Evolutionary conservation across 352 stramenopile species (phyloP), one percentile per base, ranked within the genome.

Genomic region (Detonula confervacea): DNA sequence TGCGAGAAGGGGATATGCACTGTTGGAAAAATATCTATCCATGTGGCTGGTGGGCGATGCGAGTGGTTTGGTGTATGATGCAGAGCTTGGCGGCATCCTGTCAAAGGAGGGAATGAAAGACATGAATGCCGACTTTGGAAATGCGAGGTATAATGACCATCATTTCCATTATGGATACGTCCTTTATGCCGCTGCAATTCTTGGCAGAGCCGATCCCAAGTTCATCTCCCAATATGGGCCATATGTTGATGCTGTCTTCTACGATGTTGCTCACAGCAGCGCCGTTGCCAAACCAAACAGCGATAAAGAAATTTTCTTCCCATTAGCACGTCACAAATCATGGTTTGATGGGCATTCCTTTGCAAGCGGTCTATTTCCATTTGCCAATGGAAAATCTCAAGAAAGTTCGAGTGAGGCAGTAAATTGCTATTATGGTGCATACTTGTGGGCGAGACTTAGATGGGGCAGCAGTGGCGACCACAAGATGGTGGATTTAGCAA

Each of bases 341-440:
- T 98, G 96, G 94, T 99, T 97, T 83, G 96, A 99, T 73, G 94
- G 95, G 24, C 74, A 82, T 27, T 81, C 67, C 29, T 98, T 97
- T 87, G 96, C 96, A 7, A 98, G 95, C 70, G 97, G 97, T 25
- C 84, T 98, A 25, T 98, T 98, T 86, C 90, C 91, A 56, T 92
- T 98, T 73, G 95, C 95, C 46, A 95, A 97, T 68, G 97, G 96
- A 66, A 98, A 98, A 88, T 91, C 93, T 16, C 96, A 98, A 87
- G 97, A 98, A 83, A 98, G 95, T 77, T 96, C 97, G 27, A 98
- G 95, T 74, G 96, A 99, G 88, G 96, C 96, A 44, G 94, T 98
- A 29, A 98, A 99, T 89, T 96, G 95, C 52, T 98, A 99, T 89
- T 98, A 98, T 84, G 96, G 94, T 46, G 96, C 97, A n/a, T 98